Evolutionary conservation across 2,329 filamentous ascomycete species (phyloP), one percentile per base, ranked within the genome.

Genomic region (Arachnomyces sp.): DNA sequence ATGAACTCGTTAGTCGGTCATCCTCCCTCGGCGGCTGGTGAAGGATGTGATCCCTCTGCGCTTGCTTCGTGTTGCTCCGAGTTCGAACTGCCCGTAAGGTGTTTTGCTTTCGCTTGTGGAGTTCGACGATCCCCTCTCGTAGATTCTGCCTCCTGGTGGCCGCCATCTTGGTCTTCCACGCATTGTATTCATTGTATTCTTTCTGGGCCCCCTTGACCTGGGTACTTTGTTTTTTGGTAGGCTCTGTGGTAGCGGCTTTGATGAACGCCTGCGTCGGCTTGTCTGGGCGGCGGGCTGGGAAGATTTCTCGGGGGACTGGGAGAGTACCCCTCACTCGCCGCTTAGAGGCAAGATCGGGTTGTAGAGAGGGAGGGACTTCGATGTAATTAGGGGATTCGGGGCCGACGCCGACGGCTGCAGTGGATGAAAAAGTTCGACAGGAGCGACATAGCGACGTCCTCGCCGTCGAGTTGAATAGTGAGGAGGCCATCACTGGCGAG

Each of bases 311-410:
- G 28, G 92, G 90, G 0, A 87, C 71, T 7, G 92, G 92, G 0
- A 98, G 74, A 42, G 81, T 77, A 51, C 92, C 92, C 60, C 87
- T 87, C 28, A 87, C 60, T 36, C 51, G 53, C 12, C 64, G 67
- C 43, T 68, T 68, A 38, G 60, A 55, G 3, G 67, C 64, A 31
- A 67, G 63, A n/a, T 76, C 72, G 37, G 81, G 78, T 60, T 94
- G 87, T n/a, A 79, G 74, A 36, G 84, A 76, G 50, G 73, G 72
- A 35, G 89, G 90, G 40, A 95, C 71, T 49, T 86, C 79, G 65
- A 96, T 84, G 70, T 84, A 96, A 49, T 77, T 76, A 34, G 92
- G 90, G 28, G 88, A 94, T 60, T 95, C 85, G 36, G 92, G 90
- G 18, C 61, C 61, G 40, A 64, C 57, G 50, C 60, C 55, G 43